Conservation (phyloP, 495 filamentous ascomycete genomes). For the Lophiotrema nucula region DNA sequence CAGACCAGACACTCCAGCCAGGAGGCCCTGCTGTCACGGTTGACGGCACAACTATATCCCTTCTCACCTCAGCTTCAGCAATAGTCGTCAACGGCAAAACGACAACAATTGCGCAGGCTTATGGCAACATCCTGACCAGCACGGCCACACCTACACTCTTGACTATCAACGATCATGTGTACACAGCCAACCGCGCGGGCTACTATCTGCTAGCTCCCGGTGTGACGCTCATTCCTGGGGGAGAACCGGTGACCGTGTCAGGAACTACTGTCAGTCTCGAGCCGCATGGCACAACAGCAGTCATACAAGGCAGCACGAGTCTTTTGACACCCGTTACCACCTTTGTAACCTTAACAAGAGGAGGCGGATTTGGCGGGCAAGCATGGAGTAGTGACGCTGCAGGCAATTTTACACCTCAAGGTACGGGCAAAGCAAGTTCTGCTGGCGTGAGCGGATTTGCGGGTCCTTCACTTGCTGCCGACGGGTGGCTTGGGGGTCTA, state of each 20-base stretch:
- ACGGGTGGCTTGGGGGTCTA: constrained; percentile 4
- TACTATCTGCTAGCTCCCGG: constrained; percentile 26
- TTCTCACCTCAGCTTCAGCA: constrained; percentile 24
- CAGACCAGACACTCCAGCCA: constrained; percentile 25
- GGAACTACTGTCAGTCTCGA: constrained; percentile 22
- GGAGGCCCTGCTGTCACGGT: constrained; percentile 31
- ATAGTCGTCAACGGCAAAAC: constrained; percentile 28
- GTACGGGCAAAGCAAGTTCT: not conserved
- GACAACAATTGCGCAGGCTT: constrained; percentile 9
- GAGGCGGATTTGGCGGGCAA: not conserved
- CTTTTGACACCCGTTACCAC: constrained; percentile 17
- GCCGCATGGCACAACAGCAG: constrained; percentile 11
- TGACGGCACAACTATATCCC: constrained; percentile 28
- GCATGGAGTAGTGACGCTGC: not conserved
- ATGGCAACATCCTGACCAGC: constrained; percentile 19
- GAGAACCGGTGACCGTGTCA: constrained; percentile 13
- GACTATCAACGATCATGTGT: constrained; percentile 11
- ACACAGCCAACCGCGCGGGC: constrained; percentile 27
- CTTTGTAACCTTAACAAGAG: constrained; percentile 19
- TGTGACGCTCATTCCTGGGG: constrained; percentile 30
- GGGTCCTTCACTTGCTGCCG: not conserved
- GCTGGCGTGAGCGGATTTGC: not conserved
- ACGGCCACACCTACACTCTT: constrained; percentile 11
- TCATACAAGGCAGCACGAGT: constrained; percentile 25
- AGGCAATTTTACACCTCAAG: not conserved